A percentile compares a stretch with the other conserved stretches of the same genome.
Evolutionary conservation across 768 basidiomycete genomes (phyloP).

Genomic region (Leucosporidium yakuticum): DNA sequence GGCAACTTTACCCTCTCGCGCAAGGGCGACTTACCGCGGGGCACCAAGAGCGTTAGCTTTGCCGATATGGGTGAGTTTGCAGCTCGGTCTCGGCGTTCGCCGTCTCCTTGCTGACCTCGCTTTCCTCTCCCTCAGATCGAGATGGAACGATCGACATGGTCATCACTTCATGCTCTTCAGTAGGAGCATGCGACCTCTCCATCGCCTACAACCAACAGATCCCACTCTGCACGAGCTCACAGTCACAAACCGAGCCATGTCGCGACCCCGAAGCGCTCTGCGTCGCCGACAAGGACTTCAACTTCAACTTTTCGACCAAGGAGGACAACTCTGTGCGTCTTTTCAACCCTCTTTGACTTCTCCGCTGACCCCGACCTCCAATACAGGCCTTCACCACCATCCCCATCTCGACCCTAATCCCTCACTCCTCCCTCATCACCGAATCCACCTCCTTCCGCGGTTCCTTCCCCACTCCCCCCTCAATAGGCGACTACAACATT

Average conservation of each 20-base stretch:
- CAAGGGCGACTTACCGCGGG: conserved; percentile 63
- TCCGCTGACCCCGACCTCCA: not conserved
- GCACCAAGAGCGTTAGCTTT: conserved; percentile 69
- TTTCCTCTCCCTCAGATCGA: conserved; percentile 52
- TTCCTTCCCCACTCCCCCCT: conserved; percentile 66
- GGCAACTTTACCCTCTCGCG: conserved; percentile 64
- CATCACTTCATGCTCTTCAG: conserved; percentile 79
- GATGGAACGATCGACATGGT: conserved; percentile 96
- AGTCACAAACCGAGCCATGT: conserved; percentile 57
- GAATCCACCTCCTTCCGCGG: conserved; percentile 62
- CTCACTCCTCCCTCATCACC: conserved; percentile 55
- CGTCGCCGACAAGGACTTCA: conserved; percentile 68
- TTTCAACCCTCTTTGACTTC: not conserved
- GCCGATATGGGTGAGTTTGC: conserved; percentile 70
- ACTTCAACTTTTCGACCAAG: conserved; percentile 58
- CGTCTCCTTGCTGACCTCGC: not conserved
- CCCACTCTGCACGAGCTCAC: conserved; percentile 60
- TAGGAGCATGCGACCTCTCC: conserved; percentile 66
- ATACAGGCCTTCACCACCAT: conserved; percentile 64
- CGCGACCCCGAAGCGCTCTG: conserved; percentile 76
- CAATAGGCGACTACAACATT: conserved; percentile 80
- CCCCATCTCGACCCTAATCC: conserved; percentile 58
- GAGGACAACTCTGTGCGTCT: conserved; percentile 52
- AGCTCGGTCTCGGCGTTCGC: not conserved
- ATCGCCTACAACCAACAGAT: conserved; percentile 91